phyloP scores from a whole-genome alignment of 371 early-diverging fungal genomes.

The Rhizopus stolonifer region DNA sequence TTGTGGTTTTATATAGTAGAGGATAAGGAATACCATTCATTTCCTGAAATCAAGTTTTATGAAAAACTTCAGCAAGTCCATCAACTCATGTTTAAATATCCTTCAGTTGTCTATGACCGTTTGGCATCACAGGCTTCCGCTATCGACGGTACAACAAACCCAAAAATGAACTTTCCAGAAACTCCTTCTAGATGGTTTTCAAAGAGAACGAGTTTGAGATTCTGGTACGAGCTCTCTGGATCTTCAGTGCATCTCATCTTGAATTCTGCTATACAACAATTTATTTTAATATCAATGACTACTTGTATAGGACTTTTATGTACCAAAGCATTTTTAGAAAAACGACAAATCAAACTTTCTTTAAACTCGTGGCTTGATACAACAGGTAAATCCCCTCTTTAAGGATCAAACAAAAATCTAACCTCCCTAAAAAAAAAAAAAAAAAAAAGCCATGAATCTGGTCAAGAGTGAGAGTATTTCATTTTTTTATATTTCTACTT shows the following conservation, averaged over 20 bases:
- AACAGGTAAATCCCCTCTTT: background rate
- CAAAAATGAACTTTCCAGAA: background rate
- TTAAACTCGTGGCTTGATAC: constrained; percentile 12
- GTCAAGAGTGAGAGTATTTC: background rate
- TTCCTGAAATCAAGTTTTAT: constrained; percentile 12
- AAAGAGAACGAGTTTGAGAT: constrained; percentile 4
- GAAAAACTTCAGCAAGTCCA: constrained; percentile 33
- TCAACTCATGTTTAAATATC: constrained; percentile 26
- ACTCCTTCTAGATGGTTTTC: constrained; percentile 24
- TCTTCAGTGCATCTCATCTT: constrained; percentile 23
- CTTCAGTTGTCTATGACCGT: constrained; percentile 19
- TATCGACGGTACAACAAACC: background rate
- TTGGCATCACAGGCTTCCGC: constrained; percentile 8
- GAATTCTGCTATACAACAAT: constrained; percentile 23
- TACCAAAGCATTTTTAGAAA: constrained; percentile 17
- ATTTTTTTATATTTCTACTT: constrained; percentile 20
- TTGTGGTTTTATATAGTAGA: constrained; percentile 18
- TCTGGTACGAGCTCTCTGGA: constrained; percentile 33
- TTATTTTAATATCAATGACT: constrained; percentile 9
- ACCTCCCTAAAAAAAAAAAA: no score
- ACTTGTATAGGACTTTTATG: constrained; percentile 6
- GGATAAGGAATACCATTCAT: constrained; percentile 4
- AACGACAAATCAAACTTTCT: constrained; percentile 31
- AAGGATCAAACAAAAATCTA: no score
- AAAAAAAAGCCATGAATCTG: background rate